Conservation (phyloP, 2,329 filamentous ascomycete species). For the Pseudopyricularia cyperi region DNA sequence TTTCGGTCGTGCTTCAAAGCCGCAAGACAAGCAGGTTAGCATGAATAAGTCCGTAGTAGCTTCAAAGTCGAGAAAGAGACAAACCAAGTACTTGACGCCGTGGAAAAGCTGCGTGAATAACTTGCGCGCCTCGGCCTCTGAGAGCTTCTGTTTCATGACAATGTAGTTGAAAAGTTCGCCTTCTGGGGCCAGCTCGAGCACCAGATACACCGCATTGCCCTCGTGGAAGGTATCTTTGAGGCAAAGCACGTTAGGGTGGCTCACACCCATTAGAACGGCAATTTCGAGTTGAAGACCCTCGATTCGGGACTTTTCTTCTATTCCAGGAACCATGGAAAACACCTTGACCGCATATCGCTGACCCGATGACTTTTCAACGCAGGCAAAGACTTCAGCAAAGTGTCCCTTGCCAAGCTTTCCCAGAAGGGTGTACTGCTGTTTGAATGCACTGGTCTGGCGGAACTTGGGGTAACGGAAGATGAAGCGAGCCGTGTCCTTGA, state of each 20-base stretch:
- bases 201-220: conserved; percentile 75
- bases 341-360: conserved; percentile 84
- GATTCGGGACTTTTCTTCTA: conserved; percentile 70
- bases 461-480: conserved; percentile 81
- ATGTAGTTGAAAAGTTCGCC: conserved; percentile 96
- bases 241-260: conserved; percentile 83
- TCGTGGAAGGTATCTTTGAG: conserved; percentile 94
- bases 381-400: conserved; percentile 87
- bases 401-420: conserved; percentile 88
- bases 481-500: conserved; percentile 75
- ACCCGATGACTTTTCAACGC: conserved; percentile 74
- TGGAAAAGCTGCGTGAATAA: conserved; percentile 87
- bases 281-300: conserved; percentile 92
- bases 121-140: conserved; percentile 71
- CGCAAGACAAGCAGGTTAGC: conserved; percentile 13
- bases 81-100: conserved; percentile 86
- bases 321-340: conserved; percentile 74
- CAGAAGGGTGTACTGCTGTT: conserved; percentile 72
- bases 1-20: conserved; percentile 73
- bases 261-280: conserved; percentile 92
- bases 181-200: conserved; percentile 80
- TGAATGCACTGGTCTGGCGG: conserved; percentile 62
- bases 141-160: conserved; percentile 77
- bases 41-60: not conserved
- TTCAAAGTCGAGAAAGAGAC: conserved; percentile 14